phyloP scores from a whole-genome alignment of 768 basidiomycete genomes.

The Naematelia encephala region DNA sequence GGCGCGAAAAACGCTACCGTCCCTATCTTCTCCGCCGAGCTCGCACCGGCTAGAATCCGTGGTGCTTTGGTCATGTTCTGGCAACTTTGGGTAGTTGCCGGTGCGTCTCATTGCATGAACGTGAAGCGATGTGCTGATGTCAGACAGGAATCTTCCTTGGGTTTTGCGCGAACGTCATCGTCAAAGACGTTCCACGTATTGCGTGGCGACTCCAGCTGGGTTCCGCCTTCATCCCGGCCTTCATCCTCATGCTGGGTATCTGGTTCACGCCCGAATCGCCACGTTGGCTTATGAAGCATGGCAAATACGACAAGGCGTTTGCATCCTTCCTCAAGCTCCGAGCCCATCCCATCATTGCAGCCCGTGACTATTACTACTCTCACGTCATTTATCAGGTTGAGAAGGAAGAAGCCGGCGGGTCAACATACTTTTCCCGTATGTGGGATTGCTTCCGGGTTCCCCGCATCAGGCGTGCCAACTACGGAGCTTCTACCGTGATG shows the following conservation, averaged over 20 bases:
- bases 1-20: slow-evolving; percentile 54
- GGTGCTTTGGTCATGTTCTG: slow-evolving; percentile 92
- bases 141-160: slow-evolving; percentile 50
- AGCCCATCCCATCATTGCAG: slow-evolving; percentile 51
- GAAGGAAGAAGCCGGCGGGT: slow-evolving; percentile 33
- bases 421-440: slow-evolving; percentile 50
- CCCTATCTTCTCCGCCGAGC: slow-evolving; percentile 71
- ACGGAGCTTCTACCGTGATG: slow-evolving; percentile 52
- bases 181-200: slow-evolving; percentile 47
- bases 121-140: slow-evolving; percentile 10
- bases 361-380: slow-evolving; percentile 54
- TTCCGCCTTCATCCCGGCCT: slow-evolving; percentile 47
- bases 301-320: slow-evolving; percentile 50
- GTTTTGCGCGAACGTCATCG: slow-evolving; percentile 48
- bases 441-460: slow-evolving; percentile 53
- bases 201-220: slow-evolving; percentile 55
- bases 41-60: slow-evolving; percentile 76
- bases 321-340: slow-evolving; percentile 49
- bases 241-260: slow-evolving; percentile 37
- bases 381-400: slow-evolving; percentile 51
- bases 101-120: slow-evolving; percentile 8
- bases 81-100: slow-evolving; percentile 54
- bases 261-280: slow-evolving; percentile 50
- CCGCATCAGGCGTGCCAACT: slow-evolving; percentile 52
- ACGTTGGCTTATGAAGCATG: slow-evolving; percentile 54